phyloP scores from a whole-genome alignment of 2,329 filamentous ascomycete genomes.

The Cytospora chrysosperma region DNA sequence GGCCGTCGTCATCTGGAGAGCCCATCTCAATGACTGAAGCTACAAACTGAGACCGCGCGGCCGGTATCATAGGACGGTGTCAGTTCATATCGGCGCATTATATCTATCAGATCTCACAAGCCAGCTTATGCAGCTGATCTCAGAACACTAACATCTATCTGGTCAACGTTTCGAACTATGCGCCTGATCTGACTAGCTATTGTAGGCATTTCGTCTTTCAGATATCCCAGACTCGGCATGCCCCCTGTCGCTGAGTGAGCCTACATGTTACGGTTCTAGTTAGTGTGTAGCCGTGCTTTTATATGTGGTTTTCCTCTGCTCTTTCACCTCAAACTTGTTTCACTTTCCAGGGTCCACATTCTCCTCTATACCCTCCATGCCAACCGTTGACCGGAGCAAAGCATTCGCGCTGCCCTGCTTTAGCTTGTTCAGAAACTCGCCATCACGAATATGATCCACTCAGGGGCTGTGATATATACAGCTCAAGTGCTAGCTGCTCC shows the following conservation, averaged over 20 bases:
- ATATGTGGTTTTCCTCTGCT: neutral
- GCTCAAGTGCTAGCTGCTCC: no score
- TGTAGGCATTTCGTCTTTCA: neutral
- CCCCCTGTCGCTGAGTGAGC: conserved; percentile 1
- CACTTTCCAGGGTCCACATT: conserved; percentile 3
- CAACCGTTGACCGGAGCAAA: neutral
- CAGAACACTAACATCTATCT: neutral
- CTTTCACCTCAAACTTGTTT: neutral
- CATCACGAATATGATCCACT: neutral
- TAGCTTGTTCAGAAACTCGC: neutral
- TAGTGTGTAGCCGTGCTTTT: neutral
- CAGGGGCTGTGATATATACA: neutral
- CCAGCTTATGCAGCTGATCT: neutral
- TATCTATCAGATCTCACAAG: neutral
- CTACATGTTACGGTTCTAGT: neutral
- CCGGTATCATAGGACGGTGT: conserved; percentile 1
- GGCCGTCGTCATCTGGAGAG: neutral
- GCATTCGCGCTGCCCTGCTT: neutral
- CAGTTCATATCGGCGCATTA: neutral
- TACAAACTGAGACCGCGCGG: neutral
- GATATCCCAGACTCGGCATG: conserved; percentile 7
- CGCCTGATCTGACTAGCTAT: neutral
- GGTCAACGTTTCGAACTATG: neutral
- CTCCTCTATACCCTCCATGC: neutral
- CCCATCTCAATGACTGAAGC: neutral